Base-by-base conservation (phyloP, 176 grass and related monocot species). In the Cenchrus fungigraminus region DNA sequence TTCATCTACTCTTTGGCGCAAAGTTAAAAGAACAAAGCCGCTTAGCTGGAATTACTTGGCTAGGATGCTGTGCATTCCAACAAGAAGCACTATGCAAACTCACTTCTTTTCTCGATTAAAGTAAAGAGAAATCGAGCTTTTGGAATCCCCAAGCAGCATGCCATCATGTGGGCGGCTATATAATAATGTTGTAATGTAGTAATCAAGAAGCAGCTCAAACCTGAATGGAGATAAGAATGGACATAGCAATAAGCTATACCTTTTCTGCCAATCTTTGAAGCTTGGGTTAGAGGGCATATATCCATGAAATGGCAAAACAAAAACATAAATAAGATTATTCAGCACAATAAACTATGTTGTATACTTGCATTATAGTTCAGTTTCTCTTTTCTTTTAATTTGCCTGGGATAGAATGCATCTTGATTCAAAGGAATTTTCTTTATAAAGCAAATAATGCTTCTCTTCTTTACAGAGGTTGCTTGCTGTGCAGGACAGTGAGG, bases 1-100 rank as follows among this genome's bases (percentile, higher is more conserved):
- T 79, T 19, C 16, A 37, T 61, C 89, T 19, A 12, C 46, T 61
- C 89, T 85, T 91, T 85, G 65, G 25, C 61, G 6, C 80, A 89
- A 91, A 94, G 84, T 82, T 89, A 89, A 94, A 94, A 91, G 76
- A 61, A 74, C 68, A 84, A 89, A 86, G 70, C 76, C 83, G 73
- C 72, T 54, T 62, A 54, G 42, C 45, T 87, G 79, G 74, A 68
- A 52, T 89, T 82, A 73, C 75, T 84, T 87, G 63, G 63, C 84
- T 89, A 69, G 86, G 71, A 91, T 84, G 70, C 72, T 81, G 83
- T 74, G 83, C 89, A 87, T 51, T 70, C 79, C 86, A 77, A 63
- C 82, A 82, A 82, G 37, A 46, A 68, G 28, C 75, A 65, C 57
- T 65, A 79, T 32, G 65, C 72, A 63, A 74, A 62, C 62, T 60